Base-by-base conservation (phyloP, 306 rosid species). In the Prinsepia uniflora region DNA sequence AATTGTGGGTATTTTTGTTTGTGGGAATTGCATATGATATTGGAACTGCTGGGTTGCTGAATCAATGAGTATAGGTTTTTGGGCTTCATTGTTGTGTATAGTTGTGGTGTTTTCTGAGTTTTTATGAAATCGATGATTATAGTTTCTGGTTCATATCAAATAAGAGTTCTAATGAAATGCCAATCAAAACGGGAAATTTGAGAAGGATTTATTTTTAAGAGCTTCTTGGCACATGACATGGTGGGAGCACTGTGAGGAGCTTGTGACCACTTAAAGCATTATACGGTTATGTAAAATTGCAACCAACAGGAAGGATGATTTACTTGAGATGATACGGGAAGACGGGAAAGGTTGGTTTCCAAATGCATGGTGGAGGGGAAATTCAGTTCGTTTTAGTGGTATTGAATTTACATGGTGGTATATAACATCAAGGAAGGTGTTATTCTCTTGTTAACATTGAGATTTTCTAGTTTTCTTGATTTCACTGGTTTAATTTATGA, bases 21-120 rank as follows among this genome's bases (percentile, higher is more conserved):
- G 67, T 81, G 81, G 87, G 66, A 74, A 49, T 71, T 73, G 79
- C 77, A 65, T 85, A 55, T 82, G 79, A 84, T 83, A 76, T 80
- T 42, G 78, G 73, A 76, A 71, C 72, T 69, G 65, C 41, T 80
- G 74, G 81, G 87, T 72, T 80, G 81, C 82, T 75, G 82, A 81
- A 71, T 77, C 80, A 57, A 74, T 59, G 63, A 65, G 75, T 77
- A 18, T 73, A 57, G 65, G 73, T 79, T 81, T 77, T 20, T 66
- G 79, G 79, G 86, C 79, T 76, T 75, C 75, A 56, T 85, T 69
- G 59, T 76, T 80, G 68, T 81, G 84, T 13, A 13, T 70, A 84
- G 77, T 71, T 47, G 72, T 72, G 50, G 78, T 81, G 18, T 79
- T 86, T 69, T 72, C 63, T 71, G 75, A 73, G 75, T 66, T 66